A percentile compares a stretch with the other conserved stretches of the same genome.
Evolutionary conservation across 257 asterid species (phyloP).

Genomic region (Solanum medicagineum): DNA sequence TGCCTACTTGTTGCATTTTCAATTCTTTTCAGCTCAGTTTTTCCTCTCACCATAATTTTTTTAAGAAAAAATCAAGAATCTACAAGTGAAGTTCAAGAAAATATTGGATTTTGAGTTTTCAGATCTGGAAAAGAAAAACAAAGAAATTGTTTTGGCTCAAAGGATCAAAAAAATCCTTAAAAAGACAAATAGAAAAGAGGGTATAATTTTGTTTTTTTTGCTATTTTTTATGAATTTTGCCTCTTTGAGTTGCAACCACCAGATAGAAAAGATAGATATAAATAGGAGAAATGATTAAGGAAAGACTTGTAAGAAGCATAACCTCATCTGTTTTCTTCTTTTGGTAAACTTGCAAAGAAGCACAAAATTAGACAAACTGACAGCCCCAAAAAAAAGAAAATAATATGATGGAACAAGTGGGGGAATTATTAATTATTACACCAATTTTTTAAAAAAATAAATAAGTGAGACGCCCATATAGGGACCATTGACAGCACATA

Average conservation of each 20-base stretch:
- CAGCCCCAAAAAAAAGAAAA: not conserved
- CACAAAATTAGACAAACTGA: not conserved
- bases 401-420: not conserved
- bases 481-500: not conserved
- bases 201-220: not conserved
- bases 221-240: not conserved
- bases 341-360: conserved; percentile 16
- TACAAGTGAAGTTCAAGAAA: not conserved
- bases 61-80: not conserved
- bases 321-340: conserved; percentile 25
- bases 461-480: not conserved
- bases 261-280: not conserved
- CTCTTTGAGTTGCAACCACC: not conserved
- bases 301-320: conserved; percentile 1
- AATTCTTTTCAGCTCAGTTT: conserved; percentile 42
- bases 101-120: not conserved
- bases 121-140: conserved; percentile 18
- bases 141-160: not conserved
- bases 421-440: not conserved
- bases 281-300: conserved; percentile 7
- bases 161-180: conserved; percentile 10
- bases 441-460: not conserved
- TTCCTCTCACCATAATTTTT: conserved; percentile 44
- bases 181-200: not conserved
- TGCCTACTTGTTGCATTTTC: conserved; percentile 49